These are phyloP conservation scores for Pseudocercospora crystallina DNA, from an alignment of 2,329 filamentous ascomycete genomes.

Conservation along the genomic window DNA sequence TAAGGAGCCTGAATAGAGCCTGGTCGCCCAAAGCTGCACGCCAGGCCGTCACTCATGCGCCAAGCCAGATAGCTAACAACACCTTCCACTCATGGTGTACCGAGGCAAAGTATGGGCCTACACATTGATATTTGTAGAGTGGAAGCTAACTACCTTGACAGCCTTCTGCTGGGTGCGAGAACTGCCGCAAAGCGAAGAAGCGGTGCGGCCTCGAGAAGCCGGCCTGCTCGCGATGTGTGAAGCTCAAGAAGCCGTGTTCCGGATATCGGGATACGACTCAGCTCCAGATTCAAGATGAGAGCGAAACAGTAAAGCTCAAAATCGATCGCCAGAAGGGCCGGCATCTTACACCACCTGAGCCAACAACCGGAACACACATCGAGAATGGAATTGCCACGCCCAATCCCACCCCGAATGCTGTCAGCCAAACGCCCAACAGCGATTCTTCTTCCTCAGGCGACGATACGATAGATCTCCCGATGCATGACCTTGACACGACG, in stretches of 20 bases:
- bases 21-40: neutral
- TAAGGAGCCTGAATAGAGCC: no score
- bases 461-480: conserved; percentile 28
- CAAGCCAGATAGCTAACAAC: neutral
- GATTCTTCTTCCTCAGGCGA: conserved; percentile 29
- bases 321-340: conserved; percentile 26
- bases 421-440: conserved; percentile 11
- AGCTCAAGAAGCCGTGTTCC: conserved; percentile 33
- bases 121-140: neutral
- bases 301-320: conserved; percentile 29
- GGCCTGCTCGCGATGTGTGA: conserved; percentile 33
- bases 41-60: neutral
- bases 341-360: conserved; percentile 21
- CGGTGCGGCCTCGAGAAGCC: conserved; percentile 34
- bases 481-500: neutral
- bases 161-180: conserved; percentile 35
- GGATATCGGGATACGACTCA: conserved; percentile 34
- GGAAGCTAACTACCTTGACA: neutral
- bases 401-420: neutral
- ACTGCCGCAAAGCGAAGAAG: conserved; percentile 37
- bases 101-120: conserved; percentile 27
- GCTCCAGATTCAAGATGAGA: conserved; percentile 37
- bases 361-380: neutral
- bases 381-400: conserved; percentile 11
- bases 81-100: conserved; percentile 28